Evolutionary conservation across 192 early-diverging fungal genomes (phyloP).

Genomic region (Coemansia sp.): DNA sequence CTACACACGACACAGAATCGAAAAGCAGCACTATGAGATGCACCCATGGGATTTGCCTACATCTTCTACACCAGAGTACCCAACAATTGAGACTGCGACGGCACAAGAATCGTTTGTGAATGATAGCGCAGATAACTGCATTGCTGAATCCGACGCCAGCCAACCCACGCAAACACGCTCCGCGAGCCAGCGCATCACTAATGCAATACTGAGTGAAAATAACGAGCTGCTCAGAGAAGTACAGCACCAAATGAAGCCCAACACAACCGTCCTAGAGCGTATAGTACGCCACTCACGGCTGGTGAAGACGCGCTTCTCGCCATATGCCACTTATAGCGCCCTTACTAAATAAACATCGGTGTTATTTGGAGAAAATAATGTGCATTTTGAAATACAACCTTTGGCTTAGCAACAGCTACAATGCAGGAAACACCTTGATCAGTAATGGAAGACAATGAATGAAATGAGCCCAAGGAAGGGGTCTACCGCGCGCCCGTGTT

Average conservation of each 20-base stretch:
- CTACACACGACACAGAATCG: slow-evolving; percentile 28
- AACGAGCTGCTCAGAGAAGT: slow-evolving; percentile 13
- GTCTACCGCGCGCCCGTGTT: background rate
- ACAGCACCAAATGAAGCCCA: slow-evolving; percentile 8
- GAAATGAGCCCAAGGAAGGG: background rate
- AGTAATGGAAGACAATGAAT: background rate
- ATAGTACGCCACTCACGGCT: slow-evolving; percentile 38
- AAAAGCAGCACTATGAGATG: slow-evolving; percentile 21
- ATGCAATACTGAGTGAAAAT: slow-evolving; percentile 17
- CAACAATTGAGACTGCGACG: background rate
- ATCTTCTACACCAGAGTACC: background rate
- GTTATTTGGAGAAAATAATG: background rate
- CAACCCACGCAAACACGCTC: background rate
- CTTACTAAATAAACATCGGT: background rate
- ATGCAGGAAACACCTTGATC: background rate
- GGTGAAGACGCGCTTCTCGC: slow-evolving; percentile 28
- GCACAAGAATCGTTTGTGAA: background rate
- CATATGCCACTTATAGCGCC: slow-evolving; percentile 13
- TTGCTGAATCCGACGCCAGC: background rate
- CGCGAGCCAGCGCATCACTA: background rate
- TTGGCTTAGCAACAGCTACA: background rate
- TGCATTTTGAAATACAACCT: background rate
- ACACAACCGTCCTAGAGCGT: slow-evolving; percentile 34
- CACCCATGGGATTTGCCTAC: slow-evolving; percentile 23
- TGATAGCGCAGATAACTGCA: too few relatives aligned